Percentiles rank a stretch among this genome's conserved stretches.
phyloP scores from a whole-genome alignment of 2,329 filamentous ascomycete species.

The Pyricularia pennisetigena region DNA sequence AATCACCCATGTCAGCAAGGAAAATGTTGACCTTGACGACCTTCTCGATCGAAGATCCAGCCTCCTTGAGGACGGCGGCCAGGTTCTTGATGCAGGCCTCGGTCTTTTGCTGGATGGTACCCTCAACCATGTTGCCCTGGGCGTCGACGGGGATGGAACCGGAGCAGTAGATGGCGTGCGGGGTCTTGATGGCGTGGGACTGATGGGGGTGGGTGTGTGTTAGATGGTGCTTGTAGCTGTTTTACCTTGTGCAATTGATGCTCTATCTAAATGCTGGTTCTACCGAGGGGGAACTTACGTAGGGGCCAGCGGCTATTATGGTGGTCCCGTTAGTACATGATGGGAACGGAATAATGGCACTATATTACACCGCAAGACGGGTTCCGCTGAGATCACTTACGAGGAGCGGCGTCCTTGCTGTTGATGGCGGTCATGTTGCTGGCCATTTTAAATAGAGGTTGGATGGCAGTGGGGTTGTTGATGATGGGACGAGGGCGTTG shows the following conservation, averaged over 20 bases:
- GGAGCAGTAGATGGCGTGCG: constrained; percentile 56
- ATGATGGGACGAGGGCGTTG: neutral
- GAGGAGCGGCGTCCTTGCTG: constrained; percentile 48
- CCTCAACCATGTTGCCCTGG: constrained; percentile 44
- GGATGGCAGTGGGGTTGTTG: neutral
- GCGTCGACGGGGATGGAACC: constrained; percentile 59
- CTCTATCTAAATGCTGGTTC: neutral
- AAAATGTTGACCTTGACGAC: constrained; percentile 92
- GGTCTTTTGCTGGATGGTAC: constrained; percentile 54
- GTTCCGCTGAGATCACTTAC: constrained; percentile 27
- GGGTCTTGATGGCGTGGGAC: constrained; percentile 56
- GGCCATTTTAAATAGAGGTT: constrained; percentile 26
- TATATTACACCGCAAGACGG: neutral
- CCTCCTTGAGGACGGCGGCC: constrained; percentile 71
- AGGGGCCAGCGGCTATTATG: constrained; percentile 47
- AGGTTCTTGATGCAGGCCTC: constrained; percentile 64
- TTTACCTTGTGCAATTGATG: neutral
- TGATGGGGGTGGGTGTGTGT: constrained; percentile 3
- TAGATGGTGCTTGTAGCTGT: neutral
- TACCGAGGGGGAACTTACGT: constrained; percentile 34
- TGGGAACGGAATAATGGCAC: neutral
- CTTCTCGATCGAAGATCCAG: constrained; percentile 66
- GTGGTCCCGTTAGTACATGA: neutral
- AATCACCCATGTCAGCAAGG: constrained; percentile 83
- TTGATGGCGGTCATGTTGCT: constrained; percentile 39